Conservation (phyloP, 768 basidiomycete species). For the Solioccasus polychromus region DNA sequence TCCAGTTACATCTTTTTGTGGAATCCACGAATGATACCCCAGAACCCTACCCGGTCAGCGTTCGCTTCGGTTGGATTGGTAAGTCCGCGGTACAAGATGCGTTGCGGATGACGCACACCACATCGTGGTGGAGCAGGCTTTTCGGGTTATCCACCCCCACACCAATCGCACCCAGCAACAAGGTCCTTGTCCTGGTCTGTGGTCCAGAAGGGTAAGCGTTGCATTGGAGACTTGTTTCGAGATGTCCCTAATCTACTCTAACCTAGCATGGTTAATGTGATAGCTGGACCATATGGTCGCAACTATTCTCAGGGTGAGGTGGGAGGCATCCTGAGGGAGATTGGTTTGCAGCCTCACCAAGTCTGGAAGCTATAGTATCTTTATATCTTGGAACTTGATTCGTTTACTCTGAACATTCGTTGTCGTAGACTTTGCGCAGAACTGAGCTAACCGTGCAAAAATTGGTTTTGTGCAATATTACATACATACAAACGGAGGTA, state of each 20-base stretch:
- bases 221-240: not conserved
- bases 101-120: slow-evolving; percentile 30
- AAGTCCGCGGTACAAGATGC: slow-evolving; percentile 45
- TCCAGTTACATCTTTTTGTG: slow-evolving; percentile 62
- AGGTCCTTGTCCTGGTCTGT: slow-evolving; percentile 69
- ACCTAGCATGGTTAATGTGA: slow-evolving; percentile 67
- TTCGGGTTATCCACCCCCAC: slow-evolving; percentile 12
- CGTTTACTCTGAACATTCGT: no score
- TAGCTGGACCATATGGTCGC: slow-evolving; percentile 74
- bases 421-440: no score
- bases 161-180: slow-evolving; percentile 31
- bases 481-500: no score
- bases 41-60: slow-evolving; percentile 14
- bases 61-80: slow-evolving; percentile 54
- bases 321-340: slow-evolving; percentile 60
- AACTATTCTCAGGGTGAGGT: slow-evolving; percentile 74
- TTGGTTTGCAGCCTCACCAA: slow-evolving; percentile 60
- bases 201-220: slow-evolving; percentile 75
- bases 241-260: not conserved
- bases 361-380: slow-evolving; percentile 58
- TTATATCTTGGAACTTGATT: not conserved
- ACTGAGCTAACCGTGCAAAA: no score
- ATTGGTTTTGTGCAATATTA: no score
- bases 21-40: slow-evolving; percentile 37
- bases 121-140: slow-evolving; percentile 31